A percentile compares a stretch with the other conserved stretches of the same genome.
Conservation (phyloP, 345 rosid species). For the Sonneratia caseolaris region DNA sequence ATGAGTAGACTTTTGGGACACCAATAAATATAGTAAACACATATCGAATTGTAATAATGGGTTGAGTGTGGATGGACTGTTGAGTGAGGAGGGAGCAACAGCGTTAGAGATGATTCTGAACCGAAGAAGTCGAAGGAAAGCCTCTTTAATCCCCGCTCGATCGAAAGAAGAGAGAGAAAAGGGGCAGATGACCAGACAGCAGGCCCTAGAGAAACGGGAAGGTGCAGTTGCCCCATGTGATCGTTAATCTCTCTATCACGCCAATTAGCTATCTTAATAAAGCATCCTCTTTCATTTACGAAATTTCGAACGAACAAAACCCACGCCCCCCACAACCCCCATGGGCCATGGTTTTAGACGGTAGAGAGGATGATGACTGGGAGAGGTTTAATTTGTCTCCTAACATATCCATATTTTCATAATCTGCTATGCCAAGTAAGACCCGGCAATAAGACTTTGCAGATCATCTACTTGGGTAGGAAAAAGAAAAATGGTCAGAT, state of each 20-base stretch:
- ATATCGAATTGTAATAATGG: too few species aligned
- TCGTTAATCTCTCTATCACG: background rate
- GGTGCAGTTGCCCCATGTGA: constrained; percentile 2
- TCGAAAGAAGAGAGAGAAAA: background rate
- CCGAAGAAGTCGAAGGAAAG: background rate
- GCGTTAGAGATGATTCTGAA: background rate
- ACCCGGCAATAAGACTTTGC: too few species aligned
- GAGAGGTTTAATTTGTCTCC: too few species aligned
- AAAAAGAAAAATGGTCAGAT: too few species aligned
- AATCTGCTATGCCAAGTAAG: too few species aligned
- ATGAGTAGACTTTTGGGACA: background rate
- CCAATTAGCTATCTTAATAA: background rate
- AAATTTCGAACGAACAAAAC: background rate
- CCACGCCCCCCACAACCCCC: background rate
- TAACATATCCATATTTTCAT: too few species aligned
- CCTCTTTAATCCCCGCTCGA: background rate
- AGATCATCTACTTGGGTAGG: too few species aligned
- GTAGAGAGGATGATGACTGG: too few species aligned
- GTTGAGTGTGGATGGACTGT: constrained; percentile 2
- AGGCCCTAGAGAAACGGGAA: background rate
- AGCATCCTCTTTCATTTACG: too few species aligned
- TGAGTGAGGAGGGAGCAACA: background rate
- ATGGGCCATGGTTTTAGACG: too few species aligned
- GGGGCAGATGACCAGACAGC: background rate
- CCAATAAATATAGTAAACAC: too few species aligned